Evolutionary conservation across 2,329 filamentous ascomycete species (phyloP).

Genomic region (Phaeoacremonium minimum): DNA sequence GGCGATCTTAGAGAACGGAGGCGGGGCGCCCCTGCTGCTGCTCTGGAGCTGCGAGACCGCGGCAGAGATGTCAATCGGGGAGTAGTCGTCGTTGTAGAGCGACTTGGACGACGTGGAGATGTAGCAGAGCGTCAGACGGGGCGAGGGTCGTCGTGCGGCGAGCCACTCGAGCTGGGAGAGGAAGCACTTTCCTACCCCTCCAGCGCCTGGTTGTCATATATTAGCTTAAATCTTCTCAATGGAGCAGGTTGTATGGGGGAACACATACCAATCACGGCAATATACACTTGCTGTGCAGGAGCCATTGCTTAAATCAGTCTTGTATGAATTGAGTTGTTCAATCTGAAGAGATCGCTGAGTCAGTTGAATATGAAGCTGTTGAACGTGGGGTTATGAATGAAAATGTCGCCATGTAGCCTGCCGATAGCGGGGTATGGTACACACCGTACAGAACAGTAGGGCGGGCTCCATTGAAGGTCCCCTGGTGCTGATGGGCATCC

Average conservation of each 20-base stretch:
- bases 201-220: constrained; percentile 61
- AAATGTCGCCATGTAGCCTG: constrained; percentile 15
- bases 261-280: constrained; percentile 36
- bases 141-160: constrained; percentile 60
- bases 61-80: constrained; percentile 51
- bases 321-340: constrained; percentile 1
- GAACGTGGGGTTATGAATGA: constrained; percentile 13
- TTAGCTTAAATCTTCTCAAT: constrained; percentile 1
- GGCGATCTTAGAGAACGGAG: constrained; percentile 65
- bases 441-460: background rate
- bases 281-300: constrained; percentile 29
- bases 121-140: constrained; percentile 74
- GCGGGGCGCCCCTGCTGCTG: constrained; percentile 38
- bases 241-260: constrained; percentile 5
- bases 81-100: constrained; percentile 70
- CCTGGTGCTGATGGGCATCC: too few relatives aligned
- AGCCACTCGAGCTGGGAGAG: constrained; percentile 73
- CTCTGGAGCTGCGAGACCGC: constrained; percentile 7
- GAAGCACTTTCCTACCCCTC: constrained; percentile 91
- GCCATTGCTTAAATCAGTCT: constrained; percentile 15
- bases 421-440: constrained; percentile 19
- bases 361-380: constrained; percentile 3
- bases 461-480: too few relatives aligned
- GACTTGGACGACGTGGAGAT: constrained; percentile 83
- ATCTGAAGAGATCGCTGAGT: background rate